Conservation (phyloP, 306 rosid genomes). For the Pyrus bretschneideri region DNA sequence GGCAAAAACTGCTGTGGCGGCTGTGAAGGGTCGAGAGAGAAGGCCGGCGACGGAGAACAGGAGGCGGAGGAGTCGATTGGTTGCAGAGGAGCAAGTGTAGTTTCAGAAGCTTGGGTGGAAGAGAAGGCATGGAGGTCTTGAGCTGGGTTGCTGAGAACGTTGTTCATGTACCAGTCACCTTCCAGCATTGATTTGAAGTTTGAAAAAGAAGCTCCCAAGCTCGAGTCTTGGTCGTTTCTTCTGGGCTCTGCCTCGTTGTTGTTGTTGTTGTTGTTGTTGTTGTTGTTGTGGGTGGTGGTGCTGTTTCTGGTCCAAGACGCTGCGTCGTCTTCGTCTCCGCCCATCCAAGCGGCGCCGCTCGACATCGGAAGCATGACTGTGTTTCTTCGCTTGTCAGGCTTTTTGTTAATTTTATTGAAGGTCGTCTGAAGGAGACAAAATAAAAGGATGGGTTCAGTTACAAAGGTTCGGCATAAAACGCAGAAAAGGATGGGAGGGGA, state of each 20-base stretch:
- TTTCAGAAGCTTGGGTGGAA: slow-evolving; percentile 22
- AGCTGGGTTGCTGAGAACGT: slow-evolving; percentile 23
- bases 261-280: background rate
- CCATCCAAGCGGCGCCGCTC: slow-evolving; percentile 40
- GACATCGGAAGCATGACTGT: slow-evolving; percentile 29
- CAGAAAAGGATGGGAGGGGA: background rate
- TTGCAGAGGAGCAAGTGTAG: slow-evolving; percentile 33
- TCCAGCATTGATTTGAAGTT: slow-evolving; percentile 70
- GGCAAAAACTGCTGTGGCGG: slow-evolving; percentile 45
- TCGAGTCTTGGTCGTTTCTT: slow-evolving; percentile 27
- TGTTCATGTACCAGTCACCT: slow-evolving; percentile 52
- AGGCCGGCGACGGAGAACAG: slow-evolving; percentile 44
- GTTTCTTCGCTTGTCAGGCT: background rate
- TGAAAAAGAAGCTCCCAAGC: slow-evolving; percentile 34
- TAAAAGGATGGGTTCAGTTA: background rate
- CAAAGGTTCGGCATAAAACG: background rate
- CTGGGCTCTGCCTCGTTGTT: slow-evolving; percentile 25
- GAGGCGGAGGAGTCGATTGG: slow-evolving; percentile 49
- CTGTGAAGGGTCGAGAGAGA: slow-evolving; percentile 42
- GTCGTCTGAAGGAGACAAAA: background rate
- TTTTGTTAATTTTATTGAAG: background rate
- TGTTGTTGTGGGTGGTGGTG: slow-evolving; percentile 10
- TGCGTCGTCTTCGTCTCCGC: slow-evolving; percentile 37
- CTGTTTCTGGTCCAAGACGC: slow-evolving; percentile 47
- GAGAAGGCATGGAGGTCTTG: slow-evolving; percentile 20